A percentile compares a stretch with the other conserved stretches of the same genome.
Conservation (phyloP, 805 yeast species). For the Candida yuanshanica region DNA sequence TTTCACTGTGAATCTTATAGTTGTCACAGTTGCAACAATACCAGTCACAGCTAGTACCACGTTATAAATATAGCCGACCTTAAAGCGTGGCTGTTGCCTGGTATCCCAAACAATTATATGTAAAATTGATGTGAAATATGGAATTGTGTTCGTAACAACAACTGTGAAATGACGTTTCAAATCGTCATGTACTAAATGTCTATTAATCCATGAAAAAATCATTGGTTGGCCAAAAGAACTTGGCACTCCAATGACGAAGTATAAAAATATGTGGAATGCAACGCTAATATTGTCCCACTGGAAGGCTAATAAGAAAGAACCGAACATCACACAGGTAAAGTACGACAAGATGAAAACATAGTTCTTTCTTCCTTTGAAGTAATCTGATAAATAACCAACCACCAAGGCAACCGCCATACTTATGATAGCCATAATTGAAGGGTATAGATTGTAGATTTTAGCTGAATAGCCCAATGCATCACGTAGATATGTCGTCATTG, state of each 20-base stretch:
- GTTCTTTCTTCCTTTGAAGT: constrained; percentile 31
- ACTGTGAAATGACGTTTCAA: constrained; percentile 28
- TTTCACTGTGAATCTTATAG: constrained; percentile 1
- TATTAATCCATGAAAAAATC: constrained; percentile 49
- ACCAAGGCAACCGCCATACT: constrained; percentile 32
- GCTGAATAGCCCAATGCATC: constrained; percentile 27
- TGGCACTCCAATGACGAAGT: constrained; percentile 42
- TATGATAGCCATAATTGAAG: constrained; percentile 30
- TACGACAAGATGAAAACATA: constrained; percentile 31
- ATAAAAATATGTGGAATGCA: constrained; percentile 42
- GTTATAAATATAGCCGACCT: constrained; percentile 33
- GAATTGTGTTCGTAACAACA: constrained; percentile 33
- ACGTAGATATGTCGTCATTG: constrained; percentile 40
- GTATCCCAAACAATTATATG: constrained; percentile 36
- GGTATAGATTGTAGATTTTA: constrained; percentile 32
- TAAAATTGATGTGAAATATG: constrained; percentile 32
- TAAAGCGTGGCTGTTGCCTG: constrained; percentile 29
- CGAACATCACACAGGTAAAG: constrained; percentile 37
- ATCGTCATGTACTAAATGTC: constrained; percentile 25
- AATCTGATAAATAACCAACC: constrained; percentile 32
- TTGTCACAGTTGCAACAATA: constrained; percentile 1
- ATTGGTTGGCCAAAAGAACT: constrained; percentile 49
- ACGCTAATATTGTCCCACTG: constrained; percentile 36
- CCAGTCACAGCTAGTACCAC: constrained; percentile 11
- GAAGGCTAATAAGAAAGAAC: constrained; percentile 37